Base-by-base conservation (phyloP, 257 asterid species). In the Nemophila menziesii region DNA sequence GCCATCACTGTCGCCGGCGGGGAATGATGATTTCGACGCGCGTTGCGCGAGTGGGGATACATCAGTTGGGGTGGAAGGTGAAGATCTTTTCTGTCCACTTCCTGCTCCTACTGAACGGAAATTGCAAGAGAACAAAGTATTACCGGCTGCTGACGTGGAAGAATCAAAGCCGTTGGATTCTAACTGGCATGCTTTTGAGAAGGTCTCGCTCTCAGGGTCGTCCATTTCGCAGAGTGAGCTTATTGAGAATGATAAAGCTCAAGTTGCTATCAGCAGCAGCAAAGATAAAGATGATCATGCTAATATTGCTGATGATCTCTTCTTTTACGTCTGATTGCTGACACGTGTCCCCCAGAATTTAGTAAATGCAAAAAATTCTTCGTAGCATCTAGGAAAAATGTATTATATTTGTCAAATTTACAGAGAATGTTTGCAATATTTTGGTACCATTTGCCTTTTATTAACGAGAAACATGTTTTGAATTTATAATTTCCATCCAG, bases 281-380 rank as follows among this genome's bases (percentile, higher is more conserved):
- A 22, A 46, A 55, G 56, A 22, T 46, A 54, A 43, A 43, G 52
- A 52, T 33, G 65, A 68, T 51, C 61, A 46, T 22, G 62, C 60
- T 15, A 69, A 64, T 57, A 57, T 82, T 42, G 94, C 82, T 53
- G 78, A 65, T 73, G 89, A 79, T 69, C 43, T 79, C 12, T 71
- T 76, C 67, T 76, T 67, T 51, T 70, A 79, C 63, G 19, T 36
- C 19, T 73, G 52, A 54, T 16, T 0, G 20, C 33, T 36, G 36
- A 11, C 9, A 15, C 16, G 16, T 18, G 10, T 9, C 21, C 21
- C 9, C 46, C 19, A 8, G 46, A 4, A 16, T 41, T 7, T 8
- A 12, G 5, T n/a, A n/a, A n/a, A n/a, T n/a, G n/a, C n/a, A n/a
- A n/a, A n/a, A n/a, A n/a, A n/a, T n/a, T n/a, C n/a, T n/a, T n/a